A percentile compares a stretch with the other conserved stretches of the same genome.
Conservation (phyloP, 192 early-diverging fungal genomes). For the Geranomyces michiganensis region DNA sequence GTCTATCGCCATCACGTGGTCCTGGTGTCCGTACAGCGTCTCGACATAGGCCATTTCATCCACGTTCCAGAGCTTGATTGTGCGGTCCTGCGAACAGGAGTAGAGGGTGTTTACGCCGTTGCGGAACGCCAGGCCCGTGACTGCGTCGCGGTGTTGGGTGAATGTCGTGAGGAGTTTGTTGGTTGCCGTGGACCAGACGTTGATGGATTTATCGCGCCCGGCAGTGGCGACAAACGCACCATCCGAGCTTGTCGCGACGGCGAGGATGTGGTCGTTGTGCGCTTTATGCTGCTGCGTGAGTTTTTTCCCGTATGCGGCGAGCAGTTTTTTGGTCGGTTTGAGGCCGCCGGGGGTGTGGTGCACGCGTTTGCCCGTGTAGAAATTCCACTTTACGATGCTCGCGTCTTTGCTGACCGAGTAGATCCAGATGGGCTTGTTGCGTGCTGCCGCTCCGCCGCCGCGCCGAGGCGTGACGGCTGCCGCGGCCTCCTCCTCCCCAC, state of each 20-base stretch:
- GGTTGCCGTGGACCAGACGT: conserved; percentile 86
- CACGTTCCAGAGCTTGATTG: conserved; percentile 96
- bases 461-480: not conserved
- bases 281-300: conserved; percentile 39
- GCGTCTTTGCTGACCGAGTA: conserved; percentile 94
- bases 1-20: conserved; percentile 79
- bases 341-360: conserved; percentile 71
- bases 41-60: conserved; percentile 91
- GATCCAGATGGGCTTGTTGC: conserved; percentile 49
- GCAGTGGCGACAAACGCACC: conserved; percentile 72
- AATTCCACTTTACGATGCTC: conserved; percentile 88
- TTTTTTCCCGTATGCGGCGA: conserved; percentile 41
- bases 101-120: conserved; percentile 80
- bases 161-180: conserved; percentile 74
- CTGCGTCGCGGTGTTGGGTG: conserved; percentile 89
- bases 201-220: conserved; percentile 86
- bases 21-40: conserved; percentile 95
- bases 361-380: conserved; percentile 69
- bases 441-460: conserved; percentile 5
- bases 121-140: conserved; percentile 85
- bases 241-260: conserved; percentile 49
- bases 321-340: conserved; percentile 65
- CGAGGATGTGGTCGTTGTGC: conserved; percentile 55
- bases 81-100: conserved; percentile 86
- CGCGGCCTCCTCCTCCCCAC: not conserved